Evolutionary conservation across 1,139 yeast species (phyloP).

Genomic region (Sugiyamaella xylanicola): DNA sequence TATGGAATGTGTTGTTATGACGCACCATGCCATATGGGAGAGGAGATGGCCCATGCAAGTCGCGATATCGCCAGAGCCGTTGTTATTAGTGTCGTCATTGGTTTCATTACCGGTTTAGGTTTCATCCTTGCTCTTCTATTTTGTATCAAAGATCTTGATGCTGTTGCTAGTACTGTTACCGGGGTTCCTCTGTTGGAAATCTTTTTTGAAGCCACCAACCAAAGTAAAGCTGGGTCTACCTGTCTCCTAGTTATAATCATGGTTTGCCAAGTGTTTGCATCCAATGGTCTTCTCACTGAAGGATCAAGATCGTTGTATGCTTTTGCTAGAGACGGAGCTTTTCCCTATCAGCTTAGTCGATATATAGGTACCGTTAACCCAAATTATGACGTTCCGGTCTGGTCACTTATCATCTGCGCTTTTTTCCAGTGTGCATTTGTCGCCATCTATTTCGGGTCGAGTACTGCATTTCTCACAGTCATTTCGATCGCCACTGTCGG

Average conservation of each 20-base stretch:
- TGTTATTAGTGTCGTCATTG: conserved; percentile 58
- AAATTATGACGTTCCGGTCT: conserved; percentile 64
- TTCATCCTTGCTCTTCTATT: conserved; percentile 61
- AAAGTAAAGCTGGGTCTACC: conserved; percentile 55
- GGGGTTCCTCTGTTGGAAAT: conserved; percentile 64
- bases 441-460: conserved; percentile 64
- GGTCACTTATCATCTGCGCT: conserved; percentile 63
- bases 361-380: conserved; percentile 69
- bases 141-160: conserved; percentile 54
- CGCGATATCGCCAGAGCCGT: conserved; percentile 58
- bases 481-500: conserved; percentile 83
- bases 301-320: conserved; percentile 72
- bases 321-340: conserved; percentile 75
- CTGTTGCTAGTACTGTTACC: conserved; percentile 48
- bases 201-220: conserved; percentile 56
- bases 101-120: conserved; percentile 56
- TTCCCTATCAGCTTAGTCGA: conserved; percentile 51
- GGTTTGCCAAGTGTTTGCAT: conserved; percentile 74
- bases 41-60: conserved; percentile 55
- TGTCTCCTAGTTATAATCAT: conserved; percentile 59
- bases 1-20: conserved; percentile 66
- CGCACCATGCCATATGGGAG: conserved; percentile 64
- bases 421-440: conserved; percentile 49
- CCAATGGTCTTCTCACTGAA: conserved; percentile 73
- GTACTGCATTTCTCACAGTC: conserved; percentile 81